Evolutionary conservation across 306 rosid species (phyloP).

Genomic region (Quercus suber): DNA sequence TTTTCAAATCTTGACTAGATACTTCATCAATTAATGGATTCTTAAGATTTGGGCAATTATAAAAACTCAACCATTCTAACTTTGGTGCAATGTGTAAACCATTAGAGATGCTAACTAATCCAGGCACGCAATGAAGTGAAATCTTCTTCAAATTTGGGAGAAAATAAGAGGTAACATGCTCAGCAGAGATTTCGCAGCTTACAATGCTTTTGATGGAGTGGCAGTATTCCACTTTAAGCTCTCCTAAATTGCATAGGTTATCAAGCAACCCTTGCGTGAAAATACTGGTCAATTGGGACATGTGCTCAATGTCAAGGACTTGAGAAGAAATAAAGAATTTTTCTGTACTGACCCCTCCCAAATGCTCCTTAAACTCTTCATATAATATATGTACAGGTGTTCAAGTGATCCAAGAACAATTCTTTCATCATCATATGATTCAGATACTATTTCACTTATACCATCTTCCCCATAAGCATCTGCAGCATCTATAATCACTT

Average conservation of each 20-base stretch:
- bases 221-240: constrained; percentile 14
- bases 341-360: not conserved
- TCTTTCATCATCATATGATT: too few species aligned
- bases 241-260: not conserved
- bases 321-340: not conserved
- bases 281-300: constrained; percentile 18
- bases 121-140: not conserved
- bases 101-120: constrained; percentile 11
- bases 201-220: constrained; percentile 9
- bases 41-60: constrained; percentile 17
- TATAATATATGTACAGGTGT: constrained; percentile 12
- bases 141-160: constrained; percentile 7
- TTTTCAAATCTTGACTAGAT: not conserved
- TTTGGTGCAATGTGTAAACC: not conserved
- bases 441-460: too few species aligned
- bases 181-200: not conserved
- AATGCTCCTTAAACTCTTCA: constrained; percentile 29
- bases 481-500: not conserved
- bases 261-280: not conserved
- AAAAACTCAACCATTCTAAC: constrained; percentile 9
- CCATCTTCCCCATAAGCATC: too few species aligned
- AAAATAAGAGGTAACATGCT: not conserved
- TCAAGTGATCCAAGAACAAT: not conserved
- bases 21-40: not conserved
- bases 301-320: constrained; percentile 13